These are phyloP conservation scores for Sclerotinia trifoliorum DNA, from an alignment of 2,329 filamentous ascomycete genomes.

Conservation along the genomic window DNA sequence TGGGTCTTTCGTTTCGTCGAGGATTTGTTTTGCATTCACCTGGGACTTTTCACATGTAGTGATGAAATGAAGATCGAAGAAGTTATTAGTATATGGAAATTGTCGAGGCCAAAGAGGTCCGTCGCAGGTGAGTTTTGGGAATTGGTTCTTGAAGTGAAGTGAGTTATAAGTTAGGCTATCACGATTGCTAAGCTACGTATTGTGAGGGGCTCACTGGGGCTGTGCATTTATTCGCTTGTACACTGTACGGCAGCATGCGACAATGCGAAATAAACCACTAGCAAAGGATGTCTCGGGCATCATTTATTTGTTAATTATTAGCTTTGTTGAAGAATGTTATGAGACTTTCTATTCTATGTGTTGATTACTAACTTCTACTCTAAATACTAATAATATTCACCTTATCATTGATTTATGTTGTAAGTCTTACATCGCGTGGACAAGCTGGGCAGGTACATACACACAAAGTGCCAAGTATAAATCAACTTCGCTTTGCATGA, in stretches of 20 bases:
- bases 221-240: constrained; percentile 8
- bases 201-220: neutral
- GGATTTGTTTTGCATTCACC: neutral
- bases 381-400: too few species aligned
- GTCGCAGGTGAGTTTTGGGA: constrained; percentile 3
- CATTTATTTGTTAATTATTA: neutral
- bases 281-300: neutral
- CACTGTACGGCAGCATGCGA: neutral
- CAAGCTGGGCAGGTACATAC: neutral
- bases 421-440: neutral
- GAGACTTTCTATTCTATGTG: neutral
- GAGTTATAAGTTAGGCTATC: neutral
- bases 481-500: neutral
- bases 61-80: neutral
- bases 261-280: neutral
- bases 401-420: neutral
- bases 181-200: neutral
- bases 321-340: neutral
- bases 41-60: neutral
- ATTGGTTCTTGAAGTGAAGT: constrained; percentile 1
- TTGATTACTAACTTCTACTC: neutral
- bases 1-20: constrained; percentile 2
- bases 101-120: neutral
- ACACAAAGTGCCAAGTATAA: neutral
- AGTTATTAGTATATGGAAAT: neutral